A percentile compares a stretch with the other conserved stretches of the same genome.
These are phyloP conservation scores for Moelleriella libera DNA, from an alignment of 2,329 filamentous ascomycete species.

Conservation along the genomic window DNA sequence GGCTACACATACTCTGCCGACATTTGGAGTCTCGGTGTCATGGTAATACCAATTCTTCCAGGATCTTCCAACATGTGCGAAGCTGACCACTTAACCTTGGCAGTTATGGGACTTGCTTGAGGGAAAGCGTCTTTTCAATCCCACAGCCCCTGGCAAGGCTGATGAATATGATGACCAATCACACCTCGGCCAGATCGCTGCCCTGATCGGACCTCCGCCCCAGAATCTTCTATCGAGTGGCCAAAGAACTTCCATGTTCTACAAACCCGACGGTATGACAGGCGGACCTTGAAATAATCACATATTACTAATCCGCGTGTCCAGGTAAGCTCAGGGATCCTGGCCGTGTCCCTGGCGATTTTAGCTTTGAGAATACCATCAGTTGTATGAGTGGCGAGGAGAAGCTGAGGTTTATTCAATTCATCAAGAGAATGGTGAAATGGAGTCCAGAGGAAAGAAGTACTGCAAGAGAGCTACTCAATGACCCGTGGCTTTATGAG, in stretches of 20 bases:
- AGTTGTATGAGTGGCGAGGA: not conserved
- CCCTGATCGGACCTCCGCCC: not conserved
- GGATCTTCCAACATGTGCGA: too few species aligned
- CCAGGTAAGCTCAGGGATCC: not conserved
- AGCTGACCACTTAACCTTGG: not conserved
- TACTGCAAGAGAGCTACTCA: too few species aligned
- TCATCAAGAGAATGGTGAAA: too few species aligned
- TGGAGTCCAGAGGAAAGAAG: too few species aligned
- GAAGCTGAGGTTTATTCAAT: too few species aligned
- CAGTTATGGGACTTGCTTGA: not conserved
- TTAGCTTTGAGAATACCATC: not conserved
- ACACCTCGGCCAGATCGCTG: not conserved
- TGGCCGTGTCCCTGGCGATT: not conserved
- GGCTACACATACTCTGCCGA: conserved; percentile 8
- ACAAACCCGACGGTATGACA: not conserved
- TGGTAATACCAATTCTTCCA: conserved; percentile 5
- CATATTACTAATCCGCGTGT: not conserved
- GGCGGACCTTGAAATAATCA: not conserved
- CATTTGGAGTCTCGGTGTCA: conserved; percentile 11
- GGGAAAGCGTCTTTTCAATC: not conserved
- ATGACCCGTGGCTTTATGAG: too few species aligned
- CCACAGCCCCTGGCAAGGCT: not conserved
- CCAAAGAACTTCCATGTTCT: not conserved
- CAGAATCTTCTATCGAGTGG: not conserved
- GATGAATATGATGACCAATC: not conserved